Evolutionary conservation across 176 grass and related monocot genomes (phyloP), one percentile per base, ranked within the genome.

Genomic region (Oryza punctata): DNA sequence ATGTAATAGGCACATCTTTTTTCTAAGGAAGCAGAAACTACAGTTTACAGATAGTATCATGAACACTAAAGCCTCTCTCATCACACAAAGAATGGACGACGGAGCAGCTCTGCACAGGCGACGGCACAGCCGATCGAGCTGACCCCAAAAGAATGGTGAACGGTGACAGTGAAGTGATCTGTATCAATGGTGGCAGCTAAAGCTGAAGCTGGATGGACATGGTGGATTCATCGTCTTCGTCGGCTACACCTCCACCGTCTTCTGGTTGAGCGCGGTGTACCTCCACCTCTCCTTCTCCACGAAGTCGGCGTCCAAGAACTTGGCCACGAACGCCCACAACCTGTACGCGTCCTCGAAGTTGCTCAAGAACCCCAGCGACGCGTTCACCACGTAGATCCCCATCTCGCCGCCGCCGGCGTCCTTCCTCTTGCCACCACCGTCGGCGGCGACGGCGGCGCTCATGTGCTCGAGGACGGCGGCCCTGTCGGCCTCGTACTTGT

Each of bases 261-360:
- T 94, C 82, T 94, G 95, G 81, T 94, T 97, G 15, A 97, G 83
- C 78, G 92, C 86, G 60, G 89, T 94, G 71, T 97, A 94, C 84
- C 95, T 97, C 95, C 92, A 97, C 75, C 86, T 84, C 82, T 97
- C 95, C 81, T 94, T 97, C 81, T 97, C 95, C 41, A 97, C 86
- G 67, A 94, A 97, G 68, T 97, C 92, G 18, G 95, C 95, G 88
- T 97, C 92, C 73, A 97, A 59, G 79, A 97, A 94, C 77, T 89
- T 97, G 40, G 95, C 95, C 67, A 97, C 82, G 63, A 97, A 97
- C 81, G 82, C 90, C 95, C 92, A 94, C 70, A 97, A 82, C 81
- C 72, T 93, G 73, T 94, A 97, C 0, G 90, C 95, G 91, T 97
- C 95, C 71, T 97, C 88, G 76, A 97, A 97, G 78, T 92, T 97